These are phyloP conservation scores for Lasiosphaeria hispida DNA, from an alignment of 495 filamentous ascomycete genomes.

Conservation along the genomic window DNA sequence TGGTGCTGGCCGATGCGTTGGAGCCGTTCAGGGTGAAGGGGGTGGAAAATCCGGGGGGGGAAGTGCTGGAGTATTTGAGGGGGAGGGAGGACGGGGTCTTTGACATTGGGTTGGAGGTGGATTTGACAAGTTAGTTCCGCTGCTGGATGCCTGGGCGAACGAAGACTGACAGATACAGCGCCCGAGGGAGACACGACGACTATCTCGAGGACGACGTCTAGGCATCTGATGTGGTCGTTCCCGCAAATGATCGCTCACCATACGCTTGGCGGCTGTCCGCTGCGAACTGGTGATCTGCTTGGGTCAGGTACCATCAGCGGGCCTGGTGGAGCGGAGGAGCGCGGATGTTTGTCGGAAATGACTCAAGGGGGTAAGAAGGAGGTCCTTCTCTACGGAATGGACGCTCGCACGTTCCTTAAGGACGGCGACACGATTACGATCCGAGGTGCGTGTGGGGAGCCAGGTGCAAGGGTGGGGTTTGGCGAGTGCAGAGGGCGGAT, in stretches of 20 bases:
- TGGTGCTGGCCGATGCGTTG: constrained; percentile 80
- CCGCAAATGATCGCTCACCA: constrained; percentile 95
- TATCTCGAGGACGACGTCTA: constrained; percentile 61
- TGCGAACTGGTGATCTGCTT: constrained; percentile 79
- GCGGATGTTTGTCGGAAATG: constrained; percentile 81
- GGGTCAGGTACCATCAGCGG: constrained; percentile 92
- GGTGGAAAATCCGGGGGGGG: constrained; percentile 57
- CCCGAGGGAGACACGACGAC: constrained; percentile 61
- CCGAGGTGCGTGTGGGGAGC: constrained; percentile 58
- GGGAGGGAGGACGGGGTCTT: constrained; percentile 60
- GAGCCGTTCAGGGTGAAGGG: constrained; percentile 59
- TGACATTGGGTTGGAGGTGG: constrained; percentile 73
- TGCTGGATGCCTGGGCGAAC: not conserved
- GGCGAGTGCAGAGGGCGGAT: constrained; percentile 66
- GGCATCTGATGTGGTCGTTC: constrained; percentile 85
- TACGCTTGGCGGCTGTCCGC: constrained; percentile 76
- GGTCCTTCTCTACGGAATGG: constrained; percentile 64
- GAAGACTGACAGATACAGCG: constrained; percentile 34
- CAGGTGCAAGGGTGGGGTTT: constrained; percentile 65
- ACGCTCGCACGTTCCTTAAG: constrained; percentile 71
- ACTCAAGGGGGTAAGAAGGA: constrained; percentile 64
- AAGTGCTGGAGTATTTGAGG: constrained; percentile 66
- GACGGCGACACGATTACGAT: constrained; percentile 81
- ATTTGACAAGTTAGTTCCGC: constrained; percentile 58
- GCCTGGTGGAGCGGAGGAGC: constrained; percentile 47